These are phyloP conservation scores for Fonsecaea monophora DNA, from an alignment of 2,329 filamentous ascomycete species.

Conservation along the genomic window DNA sequence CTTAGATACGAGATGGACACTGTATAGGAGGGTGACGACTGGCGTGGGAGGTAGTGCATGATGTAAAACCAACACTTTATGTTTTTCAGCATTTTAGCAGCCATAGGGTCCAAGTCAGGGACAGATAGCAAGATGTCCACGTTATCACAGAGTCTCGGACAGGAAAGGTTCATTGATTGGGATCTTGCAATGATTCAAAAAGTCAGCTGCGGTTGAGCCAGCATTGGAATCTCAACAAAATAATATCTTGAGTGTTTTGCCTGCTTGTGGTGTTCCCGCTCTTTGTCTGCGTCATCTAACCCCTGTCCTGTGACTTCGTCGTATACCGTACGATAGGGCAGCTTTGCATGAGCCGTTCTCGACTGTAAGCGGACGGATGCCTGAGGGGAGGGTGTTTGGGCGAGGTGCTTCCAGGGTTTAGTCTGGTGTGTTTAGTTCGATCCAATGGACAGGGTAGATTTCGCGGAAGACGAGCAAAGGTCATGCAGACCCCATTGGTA, in stretches of 20 bases:
- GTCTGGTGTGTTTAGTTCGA: neutral
- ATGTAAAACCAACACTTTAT: slow-evolving; percentile 2
- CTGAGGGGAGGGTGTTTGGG: neutral
- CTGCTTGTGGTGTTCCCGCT: neutral
- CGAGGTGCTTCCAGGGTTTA: neutral
- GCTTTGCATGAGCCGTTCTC: neutral
- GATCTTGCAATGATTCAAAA: neutral
- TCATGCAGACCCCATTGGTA: neutral
- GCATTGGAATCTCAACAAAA: neutral
- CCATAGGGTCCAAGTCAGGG: neutral
- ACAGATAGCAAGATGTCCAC: neutral
- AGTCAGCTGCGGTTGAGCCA: neutral
- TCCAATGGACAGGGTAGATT: neutral
- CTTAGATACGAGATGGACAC: slow-evolving; percentile 4
- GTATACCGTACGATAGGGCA: neutral
- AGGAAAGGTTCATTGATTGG: neutral
- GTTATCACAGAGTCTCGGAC: neutral
- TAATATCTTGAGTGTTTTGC: neutral
- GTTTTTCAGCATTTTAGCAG: slow-evolving; percentile 3
- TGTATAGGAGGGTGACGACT: neutral
- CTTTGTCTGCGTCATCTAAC: neutral
- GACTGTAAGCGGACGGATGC: neutral
- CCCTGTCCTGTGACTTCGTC: neutral
- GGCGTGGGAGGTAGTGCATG: neutral
- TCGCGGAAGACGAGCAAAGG: neutral